phyloP scores from a whole-genome alignment of 345 rosid species.

The Cardiospermum halicacabum region DNA sequence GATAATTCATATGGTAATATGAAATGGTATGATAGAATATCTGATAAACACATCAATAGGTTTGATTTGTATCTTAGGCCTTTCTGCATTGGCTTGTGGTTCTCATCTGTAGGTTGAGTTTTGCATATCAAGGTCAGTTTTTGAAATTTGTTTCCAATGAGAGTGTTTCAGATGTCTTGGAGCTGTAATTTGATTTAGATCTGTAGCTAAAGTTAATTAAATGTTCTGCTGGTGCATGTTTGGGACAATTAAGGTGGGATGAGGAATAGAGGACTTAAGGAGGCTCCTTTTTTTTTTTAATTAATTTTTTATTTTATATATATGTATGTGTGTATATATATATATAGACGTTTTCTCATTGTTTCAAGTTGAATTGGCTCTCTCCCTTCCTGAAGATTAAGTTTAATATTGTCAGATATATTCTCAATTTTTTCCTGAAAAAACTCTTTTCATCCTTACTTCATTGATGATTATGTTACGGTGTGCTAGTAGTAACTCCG shows the following conservation, averaged over 20 bases:
- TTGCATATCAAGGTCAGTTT: neutral
- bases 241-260: neutral
- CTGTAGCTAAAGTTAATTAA: neutral
- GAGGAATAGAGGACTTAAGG: neutral
- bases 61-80: neutral
- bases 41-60: neutral
- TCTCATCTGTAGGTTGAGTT: neutral
- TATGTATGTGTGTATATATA: no score
- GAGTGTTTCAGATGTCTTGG: neutral
- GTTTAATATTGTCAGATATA: neutral
- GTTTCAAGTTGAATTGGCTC: neutral
- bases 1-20: neutral
- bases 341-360: constrained; percentile 1
- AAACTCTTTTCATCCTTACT: neutral
- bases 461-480: neutral
- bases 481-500: neutral
- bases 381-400: neutral
- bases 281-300: neutral
- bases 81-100: neutral
- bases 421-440: neutral
- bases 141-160: neutral
- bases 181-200: neutral
- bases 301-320: no score
- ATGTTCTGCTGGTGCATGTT: neutral
- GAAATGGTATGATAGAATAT: neutral